phyloP scores from a whole-genome alignment of 352 stramenopile genomes.

The Pythium brachiatum region DNA sequence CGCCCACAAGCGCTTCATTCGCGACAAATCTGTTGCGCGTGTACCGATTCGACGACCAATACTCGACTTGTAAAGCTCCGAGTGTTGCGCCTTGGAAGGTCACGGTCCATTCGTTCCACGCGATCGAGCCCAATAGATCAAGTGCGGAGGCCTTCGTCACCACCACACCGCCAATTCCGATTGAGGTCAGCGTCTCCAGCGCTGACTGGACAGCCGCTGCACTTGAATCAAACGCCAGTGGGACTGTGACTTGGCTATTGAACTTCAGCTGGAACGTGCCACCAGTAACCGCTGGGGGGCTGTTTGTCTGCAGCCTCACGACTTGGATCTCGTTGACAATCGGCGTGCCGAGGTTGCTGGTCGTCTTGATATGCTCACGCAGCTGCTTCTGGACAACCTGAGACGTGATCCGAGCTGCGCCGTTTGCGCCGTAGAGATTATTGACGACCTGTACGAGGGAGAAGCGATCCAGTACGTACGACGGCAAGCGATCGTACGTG shows the following conservation, averaged over 20 bases:
- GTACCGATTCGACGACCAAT: conserved; percentile 67
- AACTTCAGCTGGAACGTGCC: conserved; percentile 65
- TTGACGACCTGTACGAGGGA: conserved; percentile 42
- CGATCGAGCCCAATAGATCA: conserved; percentile 28
- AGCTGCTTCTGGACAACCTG: conserved; percentile 31
- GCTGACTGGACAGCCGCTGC: conserved; percentile 44
- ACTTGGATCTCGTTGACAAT: conserved; percentile 76
- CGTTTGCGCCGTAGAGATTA: conserved; percentile 63
- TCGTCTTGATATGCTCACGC: conserved; percentile 79
- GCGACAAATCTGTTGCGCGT: conserved; percentile 38
- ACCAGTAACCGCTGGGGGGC: conserved; percentile 16
- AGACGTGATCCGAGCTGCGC: conserved; percentile 30
- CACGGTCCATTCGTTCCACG: conserved; percentile 54
- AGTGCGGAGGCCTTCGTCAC: conserved; percentile 35
- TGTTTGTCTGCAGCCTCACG: conserved; percentile 46
- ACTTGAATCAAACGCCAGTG: conserved; percentile 66
- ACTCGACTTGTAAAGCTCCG: conserved; percentile 54
- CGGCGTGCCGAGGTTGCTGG: conserved; percentile 39
- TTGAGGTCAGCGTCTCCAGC: conserved; percentile 61
- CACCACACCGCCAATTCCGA: conserved; percentile 37
- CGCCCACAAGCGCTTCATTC: conserved; percentile 49
- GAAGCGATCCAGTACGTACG: conserved; percentile 28
- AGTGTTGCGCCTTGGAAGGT: conserved; percentile 49
- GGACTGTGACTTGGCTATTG: conserved; percentile 51
- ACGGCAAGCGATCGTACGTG: conserved; percentile 52